A percentile compares a stretch with the other conserved stretches of the same genome.
phyloP scores from a whole-genome alignment of 306 rosid genomes.

The Cicer yamashitae region DNA sequence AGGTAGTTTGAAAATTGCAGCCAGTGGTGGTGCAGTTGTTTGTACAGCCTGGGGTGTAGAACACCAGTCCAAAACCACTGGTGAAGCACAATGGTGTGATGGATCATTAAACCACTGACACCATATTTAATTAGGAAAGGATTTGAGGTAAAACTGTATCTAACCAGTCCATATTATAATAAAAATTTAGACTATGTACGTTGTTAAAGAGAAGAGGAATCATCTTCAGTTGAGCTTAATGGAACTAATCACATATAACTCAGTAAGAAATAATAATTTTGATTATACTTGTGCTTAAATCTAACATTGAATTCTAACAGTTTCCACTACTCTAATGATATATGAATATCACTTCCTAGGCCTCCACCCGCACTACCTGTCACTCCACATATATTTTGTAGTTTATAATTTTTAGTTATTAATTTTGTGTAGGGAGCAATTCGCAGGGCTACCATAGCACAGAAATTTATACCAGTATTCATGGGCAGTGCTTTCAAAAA shows the following conservation, averaged over 20 bases:
- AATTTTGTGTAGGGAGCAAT: slow-evolving; percentile 71
- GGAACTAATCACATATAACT: slow-evolving; percentile 4
- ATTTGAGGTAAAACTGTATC: neutral
- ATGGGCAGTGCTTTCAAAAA: slow-evolving; percentile 99
- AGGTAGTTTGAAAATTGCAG: neutral
- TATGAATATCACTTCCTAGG: neutral
- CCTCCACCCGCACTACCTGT: neutral
- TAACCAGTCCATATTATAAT: neutral
- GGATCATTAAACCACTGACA: neutral
- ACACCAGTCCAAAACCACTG: neutral
- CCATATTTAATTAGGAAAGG: neutral
- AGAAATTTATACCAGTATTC: slow-evolving; percentile 89
- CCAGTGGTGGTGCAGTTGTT: neutral
- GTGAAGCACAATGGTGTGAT: neutral
- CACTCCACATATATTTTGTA: slow-evolving; percentile 28
- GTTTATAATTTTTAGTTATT: slow-evolving; percentile 7
- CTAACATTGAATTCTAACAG: slow-evolving; percentile 3
- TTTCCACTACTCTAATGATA: neutral
- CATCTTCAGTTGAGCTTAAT: neutral
- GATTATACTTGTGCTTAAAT: slow-evolving; percentile 9
- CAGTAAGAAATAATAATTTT: slow-evolving; percentile 7
- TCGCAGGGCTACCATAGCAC: slow-evolving; percentile 86
- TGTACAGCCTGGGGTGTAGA: neutral
- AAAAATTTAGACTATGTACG: neutral
- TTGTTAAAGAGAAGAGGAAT: neutral